Base-by-base conservation (phyloP, 2,329 filamentous ascomycete genomes). In the Verticillium longisporum region DNA sequence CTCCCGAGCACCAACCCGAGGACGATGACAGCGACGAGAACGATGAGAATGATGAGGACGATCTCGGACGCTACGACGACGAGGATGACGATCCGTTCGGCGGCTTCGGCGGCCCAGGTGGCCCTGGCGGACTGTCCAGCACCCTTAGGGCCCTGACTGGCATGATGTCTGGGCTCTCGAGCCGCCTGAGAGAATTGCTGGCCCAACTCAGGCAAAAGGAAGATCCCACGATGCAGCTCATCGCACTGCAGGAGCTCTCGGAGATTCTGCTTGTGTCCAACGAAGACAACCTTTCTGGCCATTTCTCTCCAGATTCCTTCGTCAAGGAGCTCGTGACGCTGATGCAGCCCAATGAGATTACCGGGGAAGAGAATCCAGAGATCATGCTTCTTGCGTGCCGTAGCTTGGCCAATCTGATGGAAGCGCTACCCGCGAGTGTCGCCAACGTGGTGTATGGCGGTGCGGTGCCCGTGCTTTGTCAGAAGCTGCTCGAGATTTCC, bases 391-490 rank as follows among this genome's bases (percentile, higher is more conserved):
- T 98, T 63, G 94, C 95, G 21, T 99, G 95, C 72, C 90, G 96
- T 63, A 98, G 92, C 74, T 84, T 99, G 68, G 95, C 95, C 62
- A 98, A 99, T 72, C 76, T 99, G 60, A 99, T 99, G 95, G 95
- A 99, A 74, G 96, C 94, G 32, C 79, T 99, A 34, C 93, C 95
- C 21, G 88, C 92, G 37, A 94, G 94, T 61, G 95, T 95, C 57
- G 91, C 92, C 13, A 97, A 96, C 72, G 92, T 99, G 14, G 95
- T 98, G 4, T 98, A 98, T 72, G 94, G 93, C n/a, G 92, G 92
- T 57, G 95, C 95, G 37, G 95, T 99, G 5, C 93, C 95, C 2
- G 88, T 99, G 13, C 80, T 99, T 32, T 98, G 95, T 76, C 91
- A 94, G 71, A 99, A 98, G 75, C 81, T 99, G 34, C 81, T 98